Conservation (phyloP, 2,329 filamentous ascomycete genomes). For the Metarhizium guizhouense region DNA sequence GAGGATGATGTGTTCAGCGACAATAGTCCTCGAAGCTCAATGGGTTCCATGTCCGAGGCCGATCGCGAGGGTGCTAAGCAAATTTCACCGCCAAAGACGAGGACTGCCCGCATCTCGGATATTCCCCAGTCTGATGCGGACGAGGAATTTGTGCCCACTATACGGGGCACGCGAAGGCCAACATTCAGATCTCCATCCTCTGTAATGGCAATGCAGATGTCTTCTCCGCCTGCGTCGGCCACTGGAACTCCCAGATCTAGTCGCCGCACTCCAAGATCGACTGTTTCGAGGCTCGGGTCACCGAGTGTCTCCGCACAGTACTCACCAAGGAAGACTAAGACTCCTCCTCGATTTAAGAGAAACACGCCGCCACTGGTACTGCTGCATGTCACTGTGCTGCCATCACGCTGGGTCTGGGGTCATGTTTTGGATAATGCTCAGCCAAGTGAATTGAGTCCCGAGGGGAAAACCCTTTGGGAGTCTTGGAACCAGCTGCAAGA, state of each 20-base stretch:
- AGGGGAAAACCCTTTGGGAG: conserved; percentile 44
- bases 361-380: conserved; percentile 61
- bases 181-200: conserved; percentile 62
- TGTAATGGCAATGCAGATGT: conserved; percentile 64
- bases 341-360: conserved; percentile 48
- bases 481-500: conserved; percentile 61
- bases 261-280: conserved; percentile 38
- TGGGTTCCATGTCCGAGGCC: conserved; percentile 38
- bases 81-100: conserved; percentile 15
- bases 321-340: conserved; percentile 49
- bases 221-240: conserved; percentile 52
- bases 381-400: conserved; percentile 68
- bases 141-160: conserved; percentile 42
- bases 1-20: conserved; percentile 53
- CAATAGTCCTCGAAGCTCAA: conserved; percentile 46
- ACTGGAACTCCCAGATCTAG: conserved; percentile 45
- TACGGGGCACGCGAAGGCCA: conserved; percentile 50
- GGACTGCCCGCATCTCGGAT: conserved; percentile 38
- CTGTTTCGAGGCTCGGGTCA: conserved; percentile 49
- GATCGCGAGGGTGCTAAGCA: conserved; percentile 25
- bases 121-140: conserved; percentile 38
- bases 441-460: conserved; percentile 32
- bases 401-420: conserved; percentile 57
- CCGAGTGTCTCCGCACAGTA: conserved; percentile 42
- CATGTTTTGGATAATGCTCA: conserved; percentile 40